Base-by-base conservation (phyloP, 306 rosid species). In the Gillenia trifoliata region DNA sequence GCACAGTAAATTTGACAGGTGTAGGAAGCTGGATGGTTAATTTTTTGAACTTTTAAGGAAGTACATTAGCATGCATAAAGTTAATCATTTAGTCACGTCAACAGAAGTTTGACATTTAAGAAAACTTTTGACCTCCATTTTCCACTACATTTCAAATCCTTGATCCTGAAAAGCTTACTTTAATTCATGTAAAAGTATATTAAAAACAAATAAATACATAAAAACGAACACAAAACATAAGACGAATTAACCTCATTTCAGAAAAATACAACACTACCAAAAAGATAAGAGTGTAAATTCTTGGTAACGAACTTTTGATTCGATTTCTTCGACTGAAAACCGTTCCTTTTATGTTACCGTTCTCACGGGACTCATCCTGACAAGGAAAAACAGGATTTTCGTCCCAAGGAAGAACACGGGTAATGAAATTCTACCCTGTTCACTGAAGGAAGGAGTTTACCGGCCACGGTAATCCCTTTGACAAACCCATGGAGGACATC, bases 71-170 rank as follows among this genome's bases (percentile, higher is more conserved):
- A 61, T n/a, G 33, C 26, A 43, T 60, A 11, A 15, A 40, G 36
- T 64, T 40, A 19, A 74, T 47, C 25, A 63, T 29, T 74, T 28
- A 16, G 52, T 49, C 57, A 22, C 41, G 50, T 64, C 78, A 64
- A 33, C 8, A 33, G 5, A 28, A 74, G 25, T 5, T 49, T n/a
- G 78, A 64, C 71, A 64, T 49, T 64, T 52, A 50, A 74, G 72
- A 52, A 59, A 64, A 43, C 52, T 57, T 22, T 61, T 73, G 41
- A 22, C 45, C 52, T 8, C 1, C 3, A 11, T 22, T 9, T 55
- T 20, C 12, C 47, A 29, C 47, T 12, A 11, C 47, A 62, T 59
- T 11, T 59, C 61, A 55, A 9, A 45, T 16, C 7, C 52, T 13
- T 15, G 52, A 15, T n/a, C n/a, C n/a, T n/a, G n/a, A n/a, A n/a